Conservation (phyloP, 192 early-diverging fungal genomes). For the Cladochytrium replicatum region DNA sequence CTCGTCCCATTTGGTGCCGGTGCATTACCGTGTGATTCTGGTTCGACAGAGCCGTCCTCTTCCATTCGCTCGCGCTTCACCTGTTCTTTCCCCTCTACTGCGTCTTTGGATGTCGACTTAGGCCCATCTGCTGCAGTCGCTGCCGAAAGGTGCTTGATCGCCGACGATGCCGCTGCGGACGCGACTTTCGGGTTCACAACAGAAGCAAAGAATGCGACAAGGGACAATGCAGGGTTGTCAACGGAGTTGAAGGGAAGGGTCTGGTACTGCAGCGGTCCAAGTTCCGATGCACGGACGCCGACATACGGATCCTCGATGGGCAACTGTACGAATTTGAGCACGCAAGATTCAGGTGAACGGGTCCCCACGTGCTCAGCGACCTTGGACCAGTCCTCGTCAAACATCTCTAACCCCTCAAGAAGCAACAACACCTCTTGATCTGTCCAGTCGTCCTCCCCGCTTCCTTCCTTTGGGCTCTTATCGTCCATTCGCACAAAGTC, state of each 20-base stretch:
- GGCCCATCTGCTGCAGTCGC: background rate
- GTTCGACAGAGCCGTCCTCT: constrained; percentile 6
- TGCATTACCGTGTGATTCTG: background rate
- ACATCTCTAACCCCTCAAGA: constrained; percentile 89
- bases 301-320: constrained; percentile 82
- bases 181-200: constrained; percentile 84
- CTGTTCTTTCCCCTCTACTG: too few species aligned
- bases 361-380: constrained; percentile 91
- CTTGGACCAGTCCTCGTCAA: constrained; percentile 86
- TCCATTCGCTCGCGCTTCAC: too few species aligned
- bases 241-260: constrained; percentile 64
- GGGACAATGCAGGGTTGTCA: constrained; percentile 88
- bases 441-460: constrained; percentile 63
- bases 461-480: too few species aligned
- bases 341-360: constrained; percentile 80
- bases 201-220: constrained; percentile 78
- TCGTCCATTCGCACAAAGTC: constrained; percentile 80
- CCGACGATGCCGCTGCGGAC: constrained; percentile 74
- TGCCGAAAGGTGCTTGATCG: constrained; percentile 55
- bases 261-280: constrained; percentile 61
- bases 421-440: constrained; percentile 79
- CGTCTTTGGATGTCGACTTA: constrained; percentile 11
- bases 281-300: constrained; percentile 17
- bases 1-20: constrained; percentile 1
- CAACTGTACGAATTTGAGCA: constrained; percentile 75